phyloP scores from a whole-genome alignment of 257 asterid genomes.

The Nicotiana obtusifolia region DNA sequence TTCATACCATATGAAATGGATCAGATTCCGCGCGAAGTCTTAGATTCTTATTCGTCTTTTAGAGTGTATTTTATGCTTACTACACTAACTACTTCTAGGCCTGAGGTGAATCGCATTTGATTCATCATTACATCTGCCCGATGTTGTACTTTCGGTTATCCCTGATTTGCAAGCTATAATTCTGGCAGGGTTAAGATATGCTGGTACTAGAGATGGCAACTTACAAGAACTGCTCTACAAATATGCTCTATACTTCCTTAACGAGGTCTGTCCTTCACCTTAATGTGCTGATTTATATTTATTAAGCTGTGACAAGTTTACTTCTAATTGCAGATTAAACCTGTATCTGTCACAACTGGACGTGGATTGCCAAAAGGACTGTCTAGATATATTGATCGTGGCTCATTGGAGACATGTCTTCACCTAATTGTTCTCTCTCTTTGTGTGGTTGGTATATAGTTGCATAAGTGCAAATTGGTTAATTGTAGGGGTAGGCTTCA shows the following conservation, averaged over 20 bases:
- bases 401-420: conserved; percentile 92
- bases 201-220: conserved; percentile 91
- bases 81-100: neutral
- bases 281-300: conserved; percentile 16
- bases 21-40: neutral
- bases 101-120: neutral
- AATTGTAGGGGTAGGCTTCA: neutral
- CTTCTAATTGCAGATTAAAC: conserved; percentile 69
- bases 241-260: conserved; percentile 76
- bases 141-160: neutral
- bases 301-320: conserved; percentile 8
- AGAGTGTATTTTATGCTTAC: neutral
- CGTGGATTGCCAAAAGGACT: conserved; percentile 68
- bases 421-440: conserved; percentile 93
- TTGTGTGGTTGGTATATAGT: conserved; percentile 53
- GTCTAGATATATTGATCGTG: conserved; percentile 74
- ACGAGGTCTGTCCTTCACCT: conserved; percentile 59
- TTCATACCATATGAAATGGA: neutral
- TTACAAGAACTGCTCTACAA: conserved; percentile 82
- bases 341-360: conserved; percentile 48
- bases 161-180: neutral
- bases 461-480: neutral
- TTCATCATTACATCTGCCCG: neutral
- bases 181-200: conserved; percentile 80
- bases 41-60: neutral